Evolutionary conservation across 257 asterid species (phyloP).

Genomic region (Solanum chiquidenum): DNA sequence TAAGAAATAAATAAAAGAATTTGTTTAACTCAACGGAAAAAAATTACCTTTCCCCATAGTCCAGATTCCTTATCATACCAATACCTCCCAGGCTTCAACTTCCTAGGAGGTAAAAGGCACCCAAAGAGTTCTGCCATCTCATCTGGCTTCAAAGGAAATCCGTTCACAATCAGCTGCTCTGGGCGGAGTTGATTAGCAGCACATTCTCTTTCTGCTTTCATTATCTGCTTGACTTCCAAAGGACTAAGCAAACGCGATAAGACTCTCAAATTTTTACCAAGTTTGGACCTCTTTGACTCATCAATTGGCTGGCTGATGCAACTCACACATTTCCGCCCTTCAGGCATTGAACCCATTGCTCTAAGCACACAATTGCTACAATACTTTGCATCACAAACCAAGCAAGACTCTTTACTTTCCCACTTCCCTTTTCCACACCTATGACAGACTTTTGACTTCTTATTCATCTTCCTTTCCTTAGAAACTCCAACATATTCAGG

Average conservation of each 20-base stretch:
- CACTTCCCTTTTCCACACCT: conserved; percentile 92
- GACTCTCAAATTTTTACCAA: conserved; percentile 72
- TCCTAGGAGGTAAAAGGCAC: conserved; percentile 68
- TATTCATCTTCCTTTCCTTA: conserved; percentile 59
- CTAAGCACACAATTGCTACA: conserved; percentile 90
- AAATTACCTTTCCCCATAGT: conserved; percentile 80
- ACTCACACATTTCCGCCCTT: conserved; percentile 87
- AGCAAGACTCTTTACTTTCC: conserved; percentile 77
- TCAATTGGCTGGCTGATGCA: conserved; percentile 87
- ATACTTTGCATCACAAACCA: conserved; percentile 75
- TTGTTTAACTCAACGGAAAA: not conserved
- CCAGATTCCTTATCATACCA: conserved; percentile 99
- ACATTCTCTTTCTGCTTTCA: conserved; percentile 86
- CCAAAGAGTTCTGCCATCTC: conserved; percentile 83
- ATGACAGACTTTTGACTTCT: conserved; percentile 56
- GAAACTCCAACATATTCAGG: conserved; percentile 48
- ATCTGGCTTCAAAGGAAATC: conserved; percentile 65
- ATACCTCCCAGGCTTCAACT: conserved; percentile 81
- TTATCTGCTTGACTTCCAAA: conserved; percentile 82
- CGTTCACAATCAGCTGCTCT: conserved; percentile 79
- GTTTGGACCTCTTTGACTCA: conserved; percentile 51
- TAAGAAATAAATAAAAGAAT: not conserved
- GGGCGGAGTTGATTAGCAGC: conserved; percentile 89
- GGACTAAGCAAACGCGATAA: conserved; percentile 72
- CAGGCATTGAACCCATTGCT: conserved; percentile 99